Base-by-base conservation (phyloP, 1,284 basidiomycete genomes). In the Tausonia pullulans region DNA sequence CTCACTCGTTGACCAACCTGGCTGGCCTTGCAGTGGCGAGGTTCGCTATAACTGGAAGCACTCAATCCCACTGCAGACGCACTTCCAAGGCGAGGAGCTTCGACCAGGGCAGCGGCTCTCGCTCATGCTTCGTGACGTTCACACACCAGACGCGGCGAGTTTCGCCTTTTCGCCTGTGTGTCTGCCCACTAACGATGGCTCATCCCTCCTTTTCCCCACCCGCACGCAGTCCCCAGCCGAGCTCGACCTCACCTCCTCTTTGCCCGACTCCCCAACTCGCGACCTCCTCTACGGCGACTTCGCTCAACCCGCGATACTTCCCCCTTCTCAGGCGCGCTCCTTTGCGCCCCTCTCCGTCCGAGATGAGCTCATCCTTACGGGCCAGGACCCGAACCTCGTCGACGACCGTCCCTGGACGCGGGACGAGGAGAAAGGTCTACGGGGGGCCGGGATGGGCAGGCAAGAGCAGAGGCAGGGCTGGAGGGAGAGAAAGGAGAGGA, bases 1-100 rank as follows among this genome's bases (percentile, higher is more conserved):
- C n/a, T n/a, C 8, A 13, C 5, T 44, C 50, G 11, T 27, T 44
- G 13, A 6, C 16, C 49, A 1, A n/a, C 9, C 27, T 27, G 27
- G 27, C 27, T 27, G 27, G 27, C 2, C 7, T 14, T 14, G 10
- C 50, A 64, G 63, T 13, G 63, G 55, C 7, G 57, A 64, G 13
- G 58, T 53, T 27, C 49, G 63, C 8, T 58, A 64, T 49, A 50
- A 64, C 11, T 64, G 45, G 41, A 64, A 60, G 54, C 63, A 64
- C 54, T 64, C 63, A 6, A 60, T 64, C n/a, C 51, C 46, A n/a
- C 41, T 14, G 11, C 14, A 27, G n/a, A 44, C n/a, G 1, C 27
- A n/a, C 9, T 64, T 60, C 57, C 44, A 53, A 6, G 58, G 63
- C 27, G 49, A 46, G 14, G 13, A 10, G 2, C 13, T 64, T n/a